Percentiles rank a stretch among this genome's conserved stretches.
Conservation (phyloP, 1,284 basidiomycete species). For the Apiotrichum veenhuisii region DNA sequence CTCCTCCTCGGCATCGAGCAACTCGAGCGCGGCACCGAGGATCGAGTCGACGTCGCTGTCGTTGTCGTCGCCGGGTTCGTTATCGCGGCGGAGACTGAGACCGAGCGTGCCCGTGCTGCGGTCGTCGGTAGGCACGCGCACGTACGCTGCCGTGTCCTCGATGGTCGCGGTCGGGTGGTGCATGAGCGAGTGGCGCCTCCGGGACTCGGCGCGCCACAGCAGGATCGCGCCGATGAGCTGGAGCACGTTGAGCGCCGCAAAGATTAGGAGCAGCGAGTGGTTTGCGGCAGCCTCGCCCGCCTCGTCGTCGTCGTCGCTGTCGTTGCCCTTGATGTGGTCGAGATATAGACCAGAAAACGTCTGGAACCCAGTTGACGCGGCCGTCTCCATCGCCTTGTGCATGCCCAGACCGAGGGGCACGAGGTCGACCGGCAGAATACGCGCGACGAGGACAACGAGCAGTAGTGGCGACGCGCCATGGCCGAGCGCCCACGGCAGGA, state of each 20-base stretch:
- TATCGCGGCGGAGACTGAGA: neutral
- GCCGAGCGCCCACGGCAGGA: slow-evolving; percentile 62
- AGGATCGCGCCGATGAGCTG: slow-evolving; percentile 58
- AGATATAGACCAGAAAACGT: slow-evolving; percentile 64
- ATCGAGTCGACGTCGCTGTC: slow-evolving; percentile 5
- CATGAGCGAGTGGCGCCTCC: slow-evolving; percentile 5
- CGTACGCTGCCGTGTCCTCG: slow-evolving; percentile 20
- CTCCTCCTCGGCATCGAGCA: slow-evolving; percentile 7
- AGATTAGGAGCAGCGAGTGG: slow-evolving; percentile 58
- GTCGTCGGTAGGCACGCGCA: slow-evolving; percentile 24
- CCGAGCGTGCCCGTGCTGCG: neutral
- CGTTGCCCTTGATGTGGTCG: slow-evolving; percentile 44
- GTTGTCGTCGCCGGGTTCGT: slow-evolving; percentile 10
- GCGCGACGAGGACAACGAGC: slow-evolving; percentile 68
- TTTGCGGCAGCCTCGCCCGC: slow-evolving; percentile 19
- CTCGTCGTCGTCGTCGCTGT: slow-evolving; percentile 2
- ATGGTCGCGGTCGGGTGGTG: neutral
- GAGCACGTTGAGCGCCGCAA: slow-evolving; percentile 59
- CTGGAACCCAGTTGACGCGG: slow-evolving; percentile 66
- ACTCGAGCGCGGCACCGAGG: neutral
- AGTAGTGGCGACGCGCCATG: slow-evolving; percentile 69
- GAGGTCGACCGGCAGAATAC: slow-evolving; percentile 65
- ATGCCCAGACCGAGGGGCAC: slow-evolving; percentile 72
- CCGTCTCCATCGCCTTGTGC: slow-evolving; percentile 72
- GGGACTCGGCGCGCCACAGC: slow-evolving; percentile 51